Evolutionary conservation across 805 yeast genomes (phyloP), one percentile per base, ranked within the genome.

Genomic region (Candida peoriensis): DNA sequence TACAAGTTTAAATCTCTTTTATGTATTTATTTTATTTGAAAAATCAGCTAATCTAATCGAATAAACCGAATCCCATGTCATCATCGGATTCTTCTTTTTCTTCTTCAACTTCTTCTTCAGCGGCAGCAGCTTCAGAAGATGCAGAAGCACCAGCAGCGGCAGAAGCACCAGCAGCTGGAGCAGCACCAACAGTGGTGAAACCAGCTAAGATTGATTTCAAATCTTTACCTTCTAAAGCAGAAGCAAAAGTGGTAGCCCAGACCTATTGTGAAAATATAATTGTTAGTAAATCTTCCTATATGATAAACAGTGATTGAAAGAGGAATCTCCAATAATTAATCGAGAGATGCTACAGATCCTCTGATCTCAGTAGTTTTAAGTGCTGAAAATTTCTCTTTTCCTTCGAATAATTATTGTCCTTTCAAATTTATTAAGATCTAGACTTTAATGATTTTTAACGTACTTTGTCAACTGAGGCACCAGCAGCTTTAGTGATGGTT

Each of bases 21-120:
- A 20, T n/a, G 21, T 22, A 25, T 25, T 25, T 4, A 25, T 25
- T 25, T 15, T 25, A 16, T 25, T 25, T 25, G 28, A 25, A 10
- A 25, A 25, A 15, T 25, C n/a, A n/a, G n/a, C n/a, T n/a, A 30
- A 43, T 39, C 71, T 83, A 83, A 72, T 82, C 94, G 75, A 83
- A 83, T 71, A 83, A 77, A 72, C 90, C 90, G 81, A 83, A 78
- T 57, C 90, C 90, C 90, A 83, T 81, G 70, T 81, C 93, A 58
- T 78, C 86, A 63, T 79, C 87, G 48, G 80, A 76, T 64, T 74
- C 83, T 64, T 78, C 85, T 50, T 62, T 66, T 64, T 74, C 83
- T 64, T 78, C 85, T 50, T 62, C 66, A 41, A 63, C 76, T 58
- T 66, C 78, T 58, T 66, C 81, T 46, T 57, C 81, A 54, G 71